Evolutionary conservation across 495 filamentous ascomycete genomes (phyloP).

Genomic region (Penicillium silybi): DNA sequence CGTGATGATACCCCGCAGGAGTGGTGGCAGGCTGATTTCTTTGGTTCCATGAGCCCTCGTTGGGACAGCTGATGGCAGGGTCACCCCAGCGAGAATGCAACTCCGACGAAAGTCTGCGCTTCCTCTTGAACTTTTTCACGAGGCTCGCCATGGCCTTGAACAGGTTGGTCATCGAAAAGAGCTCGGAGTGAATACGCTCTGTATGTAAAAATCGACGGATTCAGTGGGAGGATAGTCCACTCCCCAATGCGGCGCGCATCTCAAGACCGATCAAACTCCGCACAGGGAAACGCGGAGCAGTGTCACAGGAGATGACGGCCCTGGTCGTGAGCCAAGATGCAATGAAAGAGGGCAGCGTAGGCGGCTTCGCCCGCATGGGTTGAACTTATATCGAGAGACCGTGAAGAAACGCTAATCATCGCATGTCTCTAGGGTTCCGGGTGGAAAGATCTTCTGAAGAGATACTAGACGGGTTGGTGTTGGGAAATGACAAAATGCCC

Average conservation of each 20-base stretch:
- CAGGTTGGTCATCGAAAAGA: constrained; percentile 25
- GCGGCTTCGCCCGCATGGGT: constrained; percentile 14
- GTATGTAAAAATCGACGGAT: background rate
- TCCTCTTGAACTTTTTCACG: constrained; percentile 36
- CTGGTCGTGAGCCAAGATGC: constrained; percentile 1
- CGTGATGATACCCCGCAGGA: background rate
- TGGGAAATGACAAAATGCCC: constrained; percentile 10
- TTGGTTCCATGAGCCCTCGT: constrained; percentile 43
- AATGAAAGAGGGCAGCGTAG: background rate
- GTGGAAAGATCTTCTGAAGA: constrained; percentile 24
- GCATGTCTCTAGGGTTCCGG: constrained; percentile 17
- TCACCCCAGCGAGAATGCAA: constrained; percentile 44
- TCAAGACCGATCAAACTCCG: constrained; percentile 10
- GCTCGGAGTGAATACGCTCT: background rate
- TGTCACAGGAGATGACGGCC: background rate
- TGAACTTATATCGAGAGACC: constrained; percentile 27
- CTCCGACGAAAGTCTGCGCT: constrained; percentile 39
- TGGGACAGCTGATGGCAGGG: constrained; percentile 39
- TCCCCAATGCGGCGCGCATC: constrained; percentile 20
- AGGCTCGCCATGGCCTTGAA: constrained; percentile 33
- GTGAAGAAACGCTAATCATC: constrained; percentile 12
- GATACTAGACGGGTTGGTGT: constrained; percentile 7
- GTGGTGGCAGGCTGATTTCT: constrained; percentile 21
- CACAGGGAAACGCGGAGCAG: background rate
- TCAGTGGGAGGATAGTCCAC: constrained; percentile 19